Conservation (phyloP, 2,329 filamentous ascomycete genomes). For the Trichoderma sp. region DNA sequence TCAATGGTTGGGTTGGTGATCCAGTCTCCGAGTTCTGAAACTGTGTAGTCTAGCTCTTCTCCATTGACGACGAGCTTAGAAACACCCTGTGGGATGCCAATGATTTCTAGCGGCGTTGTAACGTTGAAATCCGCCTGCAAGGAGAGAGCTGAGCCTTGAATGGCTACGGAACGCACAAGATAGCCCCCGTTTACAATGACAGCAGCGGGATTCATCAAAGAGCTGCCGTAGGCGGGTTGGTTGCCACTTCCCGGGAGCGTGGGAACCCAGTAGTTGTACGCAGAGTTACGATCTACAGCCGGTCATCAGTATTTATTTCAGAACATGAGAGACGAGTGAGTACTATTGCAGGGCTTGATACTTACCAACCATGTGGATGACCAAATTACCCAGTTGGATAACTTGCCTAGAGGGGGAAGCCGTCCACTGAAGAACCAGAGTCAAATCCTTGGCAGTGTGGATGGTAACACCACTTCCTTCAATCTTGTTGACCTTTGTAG, state of each 20-base stretch:
- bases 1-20: constrained; percentile 47
- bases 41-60: constrained; percentile 36
- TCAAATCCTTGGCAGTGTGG: constrained; percentile 22
- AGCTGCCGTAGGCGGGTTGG: constrained; percentile 34
- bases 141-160: constrained; percentile 55
- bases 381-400: constrained; percentile 38
- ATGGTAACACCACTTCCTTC: constrained; percentile 33
- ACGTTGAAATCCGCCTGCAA: constrained; percentile 71
- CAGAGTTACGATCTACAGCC: constrained; percentile 56
- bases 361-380: constrained; percentile 41
- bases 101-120: constrained; percentile 65
- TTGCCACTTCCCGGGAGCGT: constrained; percentile 44
- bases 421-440: constrained; percentile 34
- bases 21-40: constrained; percentile 46
- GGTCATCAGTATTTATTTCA: neutral
- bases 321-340: neutral
- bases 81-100: constrained; percentile 55
- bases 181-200: constrained; percentile 65
- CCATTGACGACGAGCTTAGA: constrained; percentile 47
- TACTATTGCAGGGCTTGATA: constrained; percentile 1
- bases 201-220: constrained; percentile 37
- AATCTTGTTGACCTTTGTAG: constrained; percentile 21
- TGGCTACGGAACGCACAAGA: constrained; percentile 58
- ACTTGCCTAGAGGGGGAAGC: constrained; percentile 31
- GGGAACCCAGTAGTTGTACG: constrained; percentile 68